These are phyloP conservation scores for Cavenderia fasciculata DNA, from an alignment of 78 protist species.

Conservation along the genomic window DNA sequence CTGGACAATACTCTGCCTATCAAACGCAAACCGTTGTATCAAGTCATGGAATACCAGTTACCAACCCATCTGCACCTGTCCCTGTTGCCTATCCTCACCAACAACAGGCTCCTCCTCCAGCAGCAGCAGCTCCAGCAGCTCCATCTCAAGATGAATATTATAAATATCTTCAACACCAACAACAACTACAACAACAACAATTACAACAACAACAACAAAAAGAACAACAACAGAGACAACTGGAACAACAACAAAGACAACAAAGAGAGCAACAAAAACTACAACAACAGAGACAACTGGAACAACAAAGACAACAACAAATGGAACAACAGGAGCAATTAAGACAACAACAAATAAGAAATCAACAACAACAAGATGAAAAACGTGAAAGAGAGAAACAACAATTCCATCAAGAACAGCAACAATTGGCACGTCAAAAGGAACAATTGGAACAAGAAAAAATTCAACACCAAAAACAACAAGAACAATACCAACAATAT, in stretches of 20 bases:
- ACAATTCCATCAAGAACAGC: no score
- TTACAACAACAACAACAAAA: conserved; percentile 4
- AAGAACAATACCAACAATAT: no score
- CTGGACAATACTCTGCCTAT: conserved; percentile 10
- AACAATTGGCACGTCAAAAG: no score
- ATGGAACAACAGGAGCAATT: not conserved
- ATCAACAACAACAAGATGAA: not conserved
- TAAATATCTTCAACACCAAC: no score
- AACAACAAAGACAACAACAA: not conserved
- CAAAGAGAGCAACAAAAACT: not conserved
- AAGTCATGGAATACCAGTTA: no score
- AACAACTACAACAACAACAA: not conserved
- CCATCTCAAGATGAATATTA: no score
- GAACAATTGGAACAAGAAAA: no score
- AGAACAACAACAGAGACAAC: not conserved
- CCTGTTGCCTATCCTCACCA: not conserved
- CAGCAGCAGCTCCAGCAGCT: not conserved
- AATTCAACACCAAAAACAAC: no score
- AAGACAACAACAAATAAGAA: not conserved
- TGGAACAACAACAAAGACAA: not conserved
- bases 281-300: not conserved
- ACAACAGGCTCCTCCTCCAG: not conserved
- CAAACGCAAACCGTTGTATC: no score
- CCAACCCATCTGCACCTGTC: no score
- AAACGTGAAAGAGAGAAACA: not conserved